A percentile compares a stretch with the other conserved stretches of the same genome.
Evolutionary conservation across 305 asterid species (phyloP).

Genomic region (Galium porrigens): DNA sequence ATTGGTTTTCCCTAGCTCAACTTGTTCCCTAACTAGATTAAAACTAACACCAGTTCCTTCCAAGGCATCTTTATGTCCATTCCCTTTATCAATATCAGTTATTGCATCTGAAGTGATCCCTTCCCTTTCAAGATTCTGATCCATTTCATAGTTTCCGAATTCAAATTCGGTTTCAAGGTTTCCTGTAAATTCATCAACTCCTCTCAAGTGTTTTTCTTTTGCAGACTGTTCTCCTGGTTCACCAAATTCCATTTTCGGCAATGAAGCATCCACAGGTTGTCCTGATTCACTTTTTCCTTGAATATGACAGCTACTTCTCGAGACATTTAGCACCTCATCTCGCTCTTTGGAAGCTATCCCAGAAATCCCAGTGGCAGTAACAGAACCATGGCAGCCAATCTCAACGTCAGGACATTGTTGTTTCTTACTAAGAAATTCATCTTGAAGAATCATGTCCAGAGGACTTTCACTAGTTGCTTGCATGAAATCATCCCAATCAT

Average conservation of each 20-base stretch:
- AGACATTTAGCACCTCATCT: conserved; percentile 17
- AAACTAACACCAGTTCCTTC: conserved; percentile 22
- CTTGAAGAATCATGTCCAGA: conserved; percentile 22
- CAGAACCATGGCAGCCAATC: conserved; percentile 19
- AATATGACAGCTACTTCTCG: conserved; percentile 7
- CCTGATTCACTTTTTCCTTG: conserved; percentile 5
- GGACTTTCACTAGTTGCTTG: conserved; percentile 35
- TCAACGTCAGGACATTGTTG: conserved; percentile 20
- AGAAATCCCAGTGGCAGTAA: conserved; percentile 13
- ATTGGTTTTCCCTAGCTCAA: conserved; percentile 19
- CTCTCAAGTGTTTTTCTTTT: conserved; percentile 23
- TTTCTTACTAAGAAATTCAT: conserved; percentile 23
- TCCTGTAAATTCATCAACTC: conserved; percentile 30
- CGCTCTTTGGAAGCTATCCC: conserved; percentile 12
- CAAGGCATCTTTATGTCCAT: conserved; percentile 17
- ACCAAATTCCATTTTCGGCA: conserved; percentile 21
- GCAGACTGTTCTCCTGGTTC: conserved; percentile 20
- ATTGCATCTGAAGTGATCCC: conserved; percentile 6
- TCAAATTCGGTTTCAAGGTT: conserved; percentile 28
- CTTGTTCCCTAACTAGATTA: conserved; percentile 16
- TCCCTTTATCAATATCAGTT: conserved; percentile 22
- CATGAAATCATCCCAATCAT: conserved; percentile 71
- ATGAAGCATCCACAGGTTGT: conserved; percentile 12
- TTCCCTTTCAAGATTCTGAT: conserved; percentile 20
- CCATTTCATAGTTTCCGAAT: conserved; percentile 20